Evolutionary conservation across 2,329 filamentous ascomycete species (phyloP), one percentile per base, ranked within the genome.

Genomic region (Fonsecaea multimorphosa): DNA sequence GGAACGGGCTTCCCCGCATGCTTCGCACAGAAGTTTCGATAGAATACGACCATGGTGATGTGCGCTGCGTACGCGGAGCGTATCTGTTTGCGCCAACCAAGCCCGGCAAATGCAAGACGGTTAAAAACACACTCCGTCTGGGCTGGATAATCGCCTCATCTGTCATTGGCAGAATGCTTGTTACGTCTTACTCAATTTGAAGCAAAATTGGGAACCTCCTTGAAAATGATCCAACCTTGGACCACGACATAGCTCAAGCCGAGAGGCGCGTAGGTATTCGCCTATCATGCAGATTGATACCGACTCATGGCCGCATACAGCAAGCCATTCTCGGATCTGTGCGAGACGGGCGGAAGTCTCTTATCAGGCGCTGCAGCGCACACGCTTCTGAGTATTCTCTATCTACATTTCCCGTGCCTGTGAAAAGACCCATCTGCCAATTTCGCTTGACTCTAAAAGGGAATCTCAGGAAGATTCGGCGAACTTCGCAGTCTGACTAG

Each of bases 141-240:
- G 49, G n/a, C 34, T 16, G 58, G 49, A 61, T 40, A 54, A 61
- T 54, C 34, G 53, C 27, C 9, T 14, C 36, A 3, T 46, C 19
- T n/a, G 29, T 38, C 34, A 61, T 61, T 61, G 59, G 59, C 27
- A 12, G 38, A 44, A 24, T 16, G 16, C n/a, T 19, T 2, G n/a
- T 31, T 19, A 31, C 60, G n/a, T 53, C 19, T 63, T 63, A 40
- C 60, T 40, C 29, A 27, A 63, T 63, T 52, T 24, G 22, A 51
- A 27, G 29, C 24, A 44, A 57, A 57, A 56, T 55, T 57, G 60
- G 52, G 60, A 63, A 63, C 60, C 36, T 63, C 60, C 60, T 46
- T 58, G 53, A 51, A 22, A 8, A 32, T 22, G 44, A 32, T 49
- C 24, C 24, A 19, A 19, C 11, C 19, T 38, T 19, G 3, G 34